Conservation (phyloP, 1,139 yeast genomes). For the Pichia inconspicua region DNA sequence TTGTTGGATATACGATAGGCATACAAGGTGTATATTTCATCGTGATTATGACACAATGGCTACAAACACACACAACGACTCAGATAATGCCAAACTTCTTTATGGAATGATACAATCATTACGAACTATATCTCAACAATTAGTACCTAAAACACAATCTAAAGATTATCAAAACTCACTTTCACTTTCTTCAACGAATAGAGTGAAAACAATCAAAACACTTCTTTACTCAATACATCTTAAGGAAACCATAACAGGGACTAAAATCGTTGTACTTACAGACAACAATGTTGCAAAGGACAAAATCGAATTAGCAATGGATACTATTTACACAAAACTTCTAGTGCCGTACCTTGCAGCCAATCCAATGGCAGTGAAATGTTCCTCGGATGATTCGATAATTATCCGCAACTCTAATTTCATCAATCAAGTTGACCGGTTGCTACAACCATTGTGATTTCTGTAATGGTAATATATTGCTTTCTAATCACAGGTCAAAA, state of each 20-base stretch:
- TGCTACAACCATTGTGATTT: neutral
- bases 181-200: slow-evolving; percentile 16
- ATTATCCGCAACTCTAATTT: neutral
- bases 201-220: neutral
- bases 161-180: slow-evolving; percentile 9
- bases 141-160: slow-evolving; percentile 2
- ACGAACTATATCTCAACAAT: slow-evolving; percentile 53
- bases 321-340: neutral
- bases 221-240: neutral
- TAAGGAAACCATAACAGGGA: neutral
- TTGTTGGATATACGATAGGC: slow-evolving; percentile 84
- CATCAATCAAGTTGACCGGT: neutral
- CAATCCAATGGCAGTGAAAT: neutral
- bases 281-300: neutral
- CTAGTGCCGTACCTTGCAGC: neutral
- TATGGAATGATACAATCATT: slow-evolving; percentile 85
- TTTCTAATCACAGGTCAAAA: too few relatives aligned
- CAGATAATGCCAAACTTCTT: slow-evolving; percentile 65
- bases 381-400: neutral
- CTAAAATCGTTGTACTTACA: neutral
- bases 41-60: slow-evolving; percentile 42
- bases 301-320: neutral
- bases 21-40: slow-evolving; percentile 65
- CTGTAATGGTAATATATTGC: too few relatives aligned
- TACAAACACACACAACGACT: slow-evolving; percentile 49